Evolutionary conservation across 495 filamentous ascomycete genomes (phyloP).

Genomic region (Bacidia rubella): DNA sequence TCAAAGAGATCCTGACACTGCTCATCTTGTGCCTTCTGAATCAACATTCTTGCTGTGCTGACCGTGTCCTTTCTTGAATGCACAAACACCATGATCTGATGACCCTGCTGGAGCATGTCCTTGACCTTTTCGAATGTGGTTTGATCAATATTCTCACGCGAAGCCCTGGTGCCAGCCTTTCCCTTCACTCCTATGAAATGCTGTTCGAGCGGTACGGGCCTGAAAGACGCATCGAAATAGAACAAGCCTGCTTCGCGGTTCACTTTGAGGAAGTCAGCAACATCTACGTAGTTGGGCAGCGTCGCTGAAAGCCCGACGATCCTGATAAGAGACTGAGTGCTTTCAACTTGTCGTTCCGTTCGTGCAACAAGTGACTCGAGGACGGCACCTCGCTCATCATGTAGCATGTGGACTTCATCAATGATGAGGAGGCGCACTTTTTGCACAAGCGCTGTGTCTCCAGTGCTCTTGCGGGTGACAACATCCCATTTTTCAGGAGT

Average conservation of each 20-base stretch:
- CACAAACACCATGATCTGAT: slow-evolving; percentile 98
- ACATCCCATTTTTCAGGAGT: slow-evolving; percentile 99
- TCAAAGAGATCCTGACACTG: slow-evolving; percentile 60
- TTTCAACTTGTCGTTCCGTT: slow-evolving; percentile 92
- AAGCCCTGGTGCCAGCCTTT: slow-evolving; percentile 63
- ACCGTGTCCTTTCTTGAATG: slow-evolving; percentile 93
- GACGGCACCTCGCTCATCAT: slow-evolving; percentile 92
- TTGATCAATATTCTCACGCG: slow-evolving; percentile 75
- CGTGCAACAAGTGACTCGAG: slow-evolving; percentile 89
- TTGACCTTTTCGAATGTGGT: slow-evolving; percentile 89
- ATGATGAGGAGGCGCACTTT: slow-evolving; percentile 95
- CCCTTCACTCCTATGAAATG: slow-evolving; percentile 95
- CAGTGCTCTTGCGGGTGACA: slow-evolving; percentile 89
- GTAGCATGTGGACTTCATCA: slow-evolving; percentile 98
- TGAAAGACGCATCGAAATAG: slow-evolving; percentile 92
- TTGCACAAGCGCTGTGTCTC: slow-evolving; percentile 93
- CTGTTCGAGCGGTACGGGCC: slow-evolving; percentile 91
- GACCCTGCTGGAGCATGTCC: slow-evolving; percentile 72
- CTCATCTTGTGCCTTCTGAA: slow-evolving; percentile 74
- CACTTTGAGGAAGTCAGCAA: slow-evolving; percentile 91
- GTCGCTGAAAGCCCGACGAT: slow-evolving; percentile 93
- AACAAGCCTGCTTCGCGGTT: slow-evolving; percentile 89
- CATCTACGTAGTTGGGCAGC: slow-evolving; percentile 89
- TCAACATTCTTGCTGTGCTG: slow-evolving; percentile 69
- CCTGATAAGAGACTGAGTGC: slow-evolving; percentile 90